Conservation (phyloP, 805 yeast genomes). For the Saccharomycopsis vini region DNA sequence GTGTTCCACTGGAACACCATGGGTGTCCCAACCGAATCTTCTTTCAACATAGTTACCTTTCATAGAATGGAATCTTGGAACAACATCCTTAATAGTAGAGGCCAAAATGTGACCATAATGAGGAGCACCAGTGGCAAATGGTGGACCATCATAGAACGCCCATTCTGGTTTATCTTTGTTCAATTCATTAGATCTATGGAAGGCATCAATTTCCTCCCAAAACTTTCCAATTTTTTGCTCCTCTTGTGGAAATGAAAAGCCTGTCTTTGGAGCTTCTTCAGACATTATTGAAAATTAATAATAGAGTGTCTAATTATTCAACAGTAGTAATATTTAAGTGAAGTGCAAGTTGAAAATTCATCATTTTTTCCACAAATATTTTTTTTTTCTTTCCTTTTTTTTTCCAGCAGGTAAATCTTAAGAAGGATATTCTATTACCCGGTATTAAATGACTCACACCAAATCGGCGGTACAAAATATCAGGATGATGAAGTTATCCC, state of each 20-base stretch:
- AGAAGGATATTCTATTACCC: no score
- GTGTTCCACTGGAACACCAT: slow-evolving; percentile 97
- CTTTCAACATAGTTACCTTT: slow-evolving; percentile 94
- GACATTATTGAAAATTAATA: no score
- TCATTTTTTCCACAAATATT: no score
- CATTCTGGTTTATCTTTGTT: slow-evolving; percentile 81
- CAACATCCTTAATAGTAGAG: slow-evolving; percentile 93
- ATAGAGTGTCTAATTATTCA: no score
- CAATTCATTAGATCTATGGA: slow-evolving; percentile 73
- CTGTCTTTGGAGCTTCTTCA: slow-evolving; percentile 11
- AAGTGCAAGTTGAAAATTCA: no score
- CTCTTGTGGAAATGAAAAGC: slow-evolving; percentile 74
- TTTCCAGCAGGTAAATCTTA: no score
- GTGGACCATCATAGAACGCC: slow-evolving; percentile 97
- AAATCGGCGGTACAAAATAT: no score
- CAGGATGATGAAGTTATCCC: no score
- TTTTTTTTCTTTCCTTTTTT: no score
- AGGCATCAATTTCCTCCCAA: slow-evolving; percentile 95
- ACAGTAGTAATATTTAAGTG: no score
- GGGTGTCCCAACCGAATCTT: slow-evolving; percentile 99
- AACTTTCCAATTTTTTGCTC: slow-evolving; percentile 72
- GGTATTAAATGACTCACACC: no score
- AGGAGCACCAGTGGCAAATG: slow-evolving; percentile 99
- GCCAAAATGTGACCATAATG: slow-evolving; percentile 97
- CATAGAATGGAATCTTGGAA: slow-evolving; percentile 97